phyloP scores from a whole-genome alignment of 352 stramenopile genomes.

The Globisporangium cystogenes region DNA sequence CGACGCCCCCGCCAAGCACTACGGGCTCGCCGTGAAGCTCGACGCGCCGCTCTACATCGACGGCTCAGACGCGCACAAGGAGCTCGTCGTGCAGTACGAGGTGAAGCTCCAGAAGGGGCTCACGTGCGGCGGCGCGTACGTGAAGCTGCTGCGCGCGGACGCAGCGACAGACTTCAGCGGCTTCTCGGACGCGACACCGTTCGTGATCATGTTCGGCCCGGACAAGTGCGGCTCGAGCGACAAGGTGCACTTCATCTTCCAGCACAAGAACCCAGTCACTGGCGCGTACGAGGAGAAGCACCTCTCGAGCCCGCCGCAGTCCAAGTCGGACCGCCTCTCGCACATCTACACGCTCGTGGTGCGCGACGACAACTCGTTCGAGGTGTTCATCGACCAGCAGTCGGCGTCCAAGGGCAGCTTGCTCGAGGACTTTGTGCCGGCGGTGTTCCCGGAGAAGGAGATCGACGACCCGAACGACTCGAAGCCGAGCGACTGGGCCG shows the following conservation, averaged over 20 bases:
- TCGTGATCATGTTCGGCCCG: slow-evolving; percentile 95
- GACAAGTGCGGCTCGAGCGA: slow-evolving; percentile 93
- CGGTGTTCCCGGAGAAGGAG: slow-evolving; percentile 84
- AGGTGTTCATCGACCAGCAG: slow-evolving; percentile 89
- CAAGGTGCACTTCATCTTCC: slow-evolving; percentile 95
- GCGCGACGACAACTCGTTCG: slow-evolving; percentile 88
- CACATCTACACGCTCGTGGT: slow-evolving; percentile 93
- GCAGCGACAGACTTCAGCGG: slow-evolving; percentile 36
- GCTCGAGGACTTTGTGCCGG: slow-evolving; percentile 76
- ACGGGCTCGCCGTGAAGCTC: slow-evolving; percentile 72
- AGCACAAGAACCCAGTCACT: slow-evolving; percentile 91
- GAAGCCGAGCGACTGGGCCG: slow-evolving; percentile 92
- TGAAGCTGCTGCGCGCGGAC: slow-evolving; percentile 90
- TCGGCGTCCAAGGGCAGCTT: slow-evolving; percentile 81
- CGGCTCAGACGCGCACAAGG: slow-evolving; percentile 59
- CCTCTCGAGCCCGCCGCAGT: slow-evolving; percentile 67
- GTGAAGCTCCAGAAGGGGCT: slow-evolving; percentile 90
- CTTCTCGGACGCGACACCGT: slow-evolving; percentile 86
- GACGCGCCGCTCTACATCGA: slow-evolving; percentile 61
- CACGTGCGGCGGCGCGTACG: slow-evolving; percentile 90
- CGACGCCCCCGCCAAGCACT: slow-evolving; percentile 65
- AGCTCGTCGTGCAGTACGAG: slow-evolving; percentile 94
- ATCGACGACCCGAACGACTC: slow-evolving; percentile 90
- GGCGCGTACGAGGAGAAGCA: slow-evolving; percentile 94
- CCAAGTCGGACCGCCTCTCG: slow-evolving; percentile 79